Percentiles rank a stretch among this genome's conserved stretches.
Conservation (phyloP, 2,329 filamentous ascomycete genomes). For the Cladosporium sp. region DNA sequence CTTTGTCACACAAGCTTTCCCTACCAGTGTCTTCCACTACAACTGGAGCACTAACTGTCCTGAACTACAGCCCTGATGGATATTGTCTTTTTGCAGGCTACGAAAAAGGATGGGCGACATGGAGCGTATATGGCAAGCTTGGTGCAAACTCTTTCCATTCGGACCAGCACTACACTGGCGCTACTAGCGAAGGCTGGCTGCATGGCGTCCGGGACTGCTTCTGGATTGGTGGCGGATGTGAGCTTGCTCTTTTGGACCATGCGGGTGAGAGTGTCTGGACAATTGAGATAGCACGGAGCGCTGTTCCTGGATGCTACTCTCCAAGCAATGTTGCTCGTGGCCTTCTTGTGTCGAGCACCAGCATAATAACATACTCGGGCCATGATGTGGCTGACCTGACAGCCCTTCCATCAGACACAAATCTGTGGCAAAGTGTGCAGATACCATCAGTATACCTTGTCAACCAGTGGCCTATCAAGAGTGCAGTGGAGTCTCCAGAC, state of each 20-base stretch:
- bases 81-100: conserved; percentile 95
- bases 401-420: conserved; percentile 85
- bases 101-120: conserved; percentile 87
- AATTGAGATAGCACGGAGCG: conserved; percentile 88
- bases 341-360: conserved; percentile 80
- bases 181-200: conserved; percentile 81
- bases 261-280: conserved; percentile 76
- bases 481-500: conserved; percentile 82
- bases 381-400: conserved; percentile 89
- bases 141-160: conserved; percentile 77
- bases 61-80: conserved; percentile 89
- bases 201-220: conserved; percentile 69
- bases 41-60: conserved; percentile 67
- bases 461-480: conserved; percentile 89
- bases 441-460: conserved; percentile 80
- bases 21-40: conserved; percentile 63
- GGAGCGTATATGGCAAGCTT: conserved; percentile 94
- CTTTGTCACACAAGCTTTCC: conserved; percentile 73
- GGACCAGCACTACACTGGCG: conserved; percentile 59
- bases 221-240: conserved; percentile 85
- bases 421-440: conserved; percentile 90
- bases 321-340: conserved; percentile 87
- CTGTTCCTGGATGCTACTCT: conserved; percentile 87
- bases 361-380: conserved; percentile 87
- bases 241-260: conserved; percentile 67